Conservation (phyloP, 1,139 yeast species). For the Arxiozyma bovina region DNA sequence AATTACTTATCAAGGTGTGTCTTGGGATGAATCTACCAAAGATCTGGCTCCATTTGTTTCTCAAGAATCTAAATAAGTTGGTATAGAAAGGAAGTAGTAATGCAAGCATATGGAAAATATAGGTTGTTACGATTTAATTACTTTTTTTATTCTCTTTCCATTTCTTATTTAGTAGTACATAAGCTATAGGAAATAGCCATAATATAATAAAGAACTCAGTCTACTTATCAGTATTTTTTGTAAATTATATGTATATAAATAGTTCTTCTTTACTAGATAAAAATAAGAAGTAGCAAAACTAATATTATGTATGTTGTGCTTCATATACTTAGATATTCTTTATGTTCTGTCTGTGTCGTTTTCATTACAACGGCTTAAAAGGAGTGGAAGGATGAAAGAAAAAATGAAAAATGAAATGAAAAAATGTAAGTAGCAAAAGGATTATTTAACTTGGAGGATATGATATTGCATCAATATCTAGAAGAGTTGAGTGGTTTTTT, state of each 20-base stretch:
- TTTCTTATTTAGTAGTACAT: neutral
- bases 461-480: too few species aligned
- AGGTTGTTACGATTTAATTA: neutral
- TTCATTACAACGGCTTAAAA: too few species aligned
- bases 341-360: too few species aligned
- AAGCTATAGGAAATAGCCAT: neutral
- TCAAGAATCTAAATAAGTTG: conserved; percentile 25
- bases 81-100: too few species aligned
- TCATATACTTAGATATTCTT: too few species aligned
- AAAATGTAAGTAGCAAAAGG: neutral
- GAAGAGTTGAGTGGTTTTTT: neutral
- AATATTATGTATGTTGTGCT: neutral
- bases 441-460: too few species aligned
- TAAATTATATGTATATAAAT: neutral
- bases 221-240: neutral
- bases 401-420: too few species aligned
- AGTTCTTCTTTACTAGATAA: neutral
- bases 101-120: neutral
- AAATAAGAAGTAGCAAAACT: neutral
- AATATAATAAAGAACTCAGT: too few species aligned
- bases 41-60: conserved; percentile 55
- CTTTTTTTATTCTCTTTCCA: neutral
- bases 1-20: conserved; percentile 61
- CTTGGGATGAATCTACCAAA: conserved; percentile 84
- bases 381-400: neutral